Percentiles rank a stretch among this genome's conserved stretches.
These are phyloP conservation scores for Acidiella bohemica DNA, from an alignment of 495 filamentous ascomycete species.

Conservation along the genomic window DNA sequence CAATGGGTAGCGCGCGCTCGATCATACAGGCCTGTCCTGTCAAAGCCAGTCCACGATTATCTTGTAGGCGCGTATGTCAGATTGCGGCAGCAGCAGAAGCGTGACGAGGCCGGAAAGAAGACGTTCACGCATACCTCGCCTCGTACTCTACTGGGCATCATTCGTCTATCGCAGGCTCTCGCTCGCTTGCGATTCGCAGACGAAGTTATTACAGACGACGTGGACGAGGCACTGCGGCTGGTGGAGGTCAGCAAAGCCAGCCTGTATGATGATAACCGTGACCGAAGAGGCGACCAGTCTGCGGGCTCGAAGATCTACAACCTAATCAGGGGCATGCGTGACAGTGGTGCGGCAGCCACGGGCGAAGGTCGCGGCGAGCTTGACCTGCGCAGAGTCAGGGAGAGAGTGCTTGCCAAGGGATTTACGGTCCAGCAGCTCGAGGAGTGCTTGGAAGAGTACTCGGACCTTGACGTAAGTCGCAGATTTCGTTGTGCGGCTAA, in stretches of 20 bases:
- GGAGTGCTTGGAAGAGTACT: constrained; percentile 78
- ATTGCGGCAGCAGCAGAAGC: constrained; percentile 75
- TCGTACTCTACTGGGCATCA: constrained; percentile 79
- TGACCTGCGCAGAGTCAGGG: constrained; percentile 71
- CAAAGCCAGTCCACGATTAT: constrained; percentile 76
- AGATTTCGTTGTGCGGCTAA: not conserved
- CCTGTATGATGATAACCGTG: constrained; percentile 52
- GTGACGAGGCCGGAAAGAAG: constrained; percentile 73
- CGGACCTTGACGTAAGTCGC: constrained; percentile 62
- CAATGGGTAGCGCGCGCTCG: constrained; percentile 91
- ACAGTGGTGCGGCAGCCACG: constrained; percentile 63
- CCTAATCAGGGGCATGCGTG: constrained; percentile 70
- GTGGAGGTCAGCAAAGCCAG: constrained; percentile 85
- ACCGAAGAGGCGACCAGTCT: constrained; percentile 53
- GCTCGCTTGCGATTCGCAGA: constrained; percentile 80
- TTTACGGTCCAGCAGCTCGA: constrained; percentile 90
- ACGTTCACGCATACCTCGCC: constrained; percentile 88
- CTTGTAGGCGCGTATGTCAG: constrained; percentile 91
- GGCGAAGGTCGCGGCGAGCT: constrained; percentile 65
- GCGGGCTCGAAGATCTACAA: constrained; percentile 86
- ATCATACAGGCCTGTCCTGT: constrained; percentile 71
- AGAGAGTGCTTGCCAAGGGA: constrained; percentile 85
- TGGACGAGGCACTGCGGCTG: constrained; percentile 85
- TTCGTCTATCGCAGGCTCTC: constrained; percentile 90
- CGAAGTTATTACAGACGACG: constrained; percentile 75